Conservation (phyloP, 352 stramenopile species). For the Blastocystis sp. region DNA sequence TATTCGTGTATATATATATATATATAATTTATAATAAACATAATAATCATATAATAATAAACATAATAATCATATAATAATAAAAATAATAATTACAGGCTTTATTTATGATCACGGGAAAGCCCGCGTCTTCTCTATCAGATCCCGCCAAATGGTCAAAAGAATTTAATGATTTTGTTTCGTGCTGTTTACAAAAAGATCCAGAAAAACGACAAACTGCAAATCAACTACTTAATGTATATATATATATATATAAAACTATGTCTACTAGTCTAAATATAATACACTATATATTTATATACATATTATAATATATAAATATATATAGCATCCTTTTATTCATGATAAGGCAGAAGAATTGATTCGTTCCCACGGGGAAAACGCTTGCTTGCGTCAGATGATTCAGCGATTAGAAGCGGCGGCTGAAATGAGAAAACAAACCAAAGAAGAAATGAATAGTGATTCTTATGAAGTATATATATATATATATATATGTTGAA, state of each 20-base stretch:
- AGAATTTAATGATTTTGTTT: conserved; percentile 60
- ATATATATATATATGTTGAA: no score
- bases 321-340: conserved; percentile 42
- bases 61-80: no score
- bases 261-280: no score
- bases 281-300: no score
- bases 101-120: conserved; percentile 92
- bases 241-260: no score
- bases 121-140: conserved; percentile 61
- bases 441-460: no score
- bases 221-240: conserved; percentile 53
- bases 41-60: no score
- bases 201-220: conserved; percentile 60
- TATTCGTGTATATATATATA: conserved; percentile 53
- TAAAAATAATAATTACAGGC: conserved; percentile 51
- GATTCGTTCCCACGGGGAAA: conserved; percentile 12
- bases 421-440: no score
- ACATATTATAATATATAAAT: background rate
- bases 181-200: conserved; percentile 61
- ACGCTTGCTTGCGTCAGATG: conserved; percentile 24
- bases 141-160: conserved; percentile 46
- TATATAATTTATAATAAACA: no score
- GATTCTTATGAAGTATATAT: no score
- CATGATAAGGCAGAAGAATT: conserved; percentile 38
- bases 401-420: conserved; percentile 4